Evolutionary conservation across 257 asterid genomes (phyloP).

Genomic region (Penstemon newberryi): DNA sequence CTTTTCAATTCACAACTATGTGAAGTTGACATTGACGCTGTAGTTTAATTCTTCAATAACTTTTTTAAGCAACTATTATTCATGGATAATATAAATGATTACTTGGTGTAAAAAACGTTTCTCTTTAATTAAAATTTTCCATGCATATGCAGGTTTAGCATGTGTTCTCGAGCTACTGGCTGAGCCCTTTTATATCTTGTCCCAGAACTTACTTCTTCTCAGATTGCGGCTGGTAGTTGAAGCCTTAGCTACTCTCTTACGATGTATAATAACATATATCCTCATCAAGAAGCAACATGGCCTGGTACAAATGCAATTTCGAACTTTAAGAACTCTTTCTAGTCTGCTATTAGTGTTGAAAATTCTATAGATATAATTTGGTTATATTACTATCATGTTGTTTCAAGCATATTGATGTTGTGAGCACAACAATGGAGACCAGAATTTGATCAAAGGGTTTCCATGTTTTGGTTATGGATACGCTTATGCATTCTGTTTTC

Average conservation of each 20-base stretch:
- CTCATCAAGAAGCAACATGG: conserved; percentile 66
- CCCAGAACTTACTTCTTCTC: conserved; percentile 83
- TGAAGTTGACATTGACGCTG: conserved; percentile 6
- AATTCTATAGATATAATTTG: too few species aligned
- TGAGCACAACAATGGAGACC: not conserved
- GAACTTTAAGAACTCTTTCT: not conserved
- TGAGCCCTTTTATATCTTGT: conserved; percentile 90
- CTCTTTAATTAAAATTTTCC: conserved; percentile 5
- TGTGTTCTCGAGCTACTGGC: conserved; percentile 92
- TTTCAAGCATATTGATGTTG: conserved; percentile 16
- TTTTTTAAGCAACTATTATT: conserved; percentile 7
- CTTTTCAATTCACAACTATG: not conserved
- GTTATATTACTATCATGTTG: not conserved
- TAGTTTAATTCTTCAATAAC: not conserved
- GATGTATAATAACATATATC: conserved; percentile 71
- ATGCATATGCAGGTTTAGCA: conserved; percentile 67
- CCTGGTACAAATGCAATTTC: conserved; percentile 47
- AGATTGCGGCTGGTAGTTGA: conserved; percentile 82
- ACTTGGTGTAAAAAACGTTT: conserved; percentile 1
- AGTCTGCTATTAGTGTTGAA: not conserved
- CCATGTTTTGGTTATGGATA: too few species aligned
- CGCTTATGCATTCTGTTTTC: too few species aligned
- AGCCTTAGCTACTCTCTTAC: conserved; percentile 72
- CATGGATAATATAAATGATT: conserved; percentile 4
- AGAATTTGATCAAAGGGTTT: too few species aligned